Base-by-base conservation (phyloP, 345 rosid genomes). In the Euphorbia pulcherrima region DNA sequence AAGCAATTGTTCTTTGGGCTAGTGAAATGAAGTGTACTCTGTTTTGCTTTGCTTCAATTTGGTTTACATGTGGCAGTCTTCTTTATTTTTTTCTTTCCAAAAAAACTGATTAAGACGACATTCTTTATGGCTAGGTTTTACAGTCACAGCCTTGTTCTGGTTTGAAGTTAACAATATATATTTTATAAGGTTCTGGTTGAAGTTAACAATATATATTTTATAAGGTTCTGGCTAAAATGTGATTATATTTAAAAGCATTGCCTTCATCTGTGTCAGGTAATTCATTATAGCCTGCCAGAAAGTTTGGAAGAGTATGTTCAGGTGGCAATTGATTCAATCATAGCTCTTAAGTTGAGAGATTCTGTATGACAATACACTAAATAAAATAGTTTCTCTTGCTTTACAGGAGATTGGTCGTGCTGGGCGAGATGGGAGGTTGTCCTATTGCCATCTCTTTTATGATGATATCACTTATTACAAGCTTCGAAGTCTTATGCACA, bases 291-390 rank as follows among this genome's bases (percentile, higher is more conserved):
- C 74, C 14, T 94, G 79, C 99, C 99, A 75, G 96, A 89, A 82
- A 94, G 99, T 84, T 83, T 94, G 85, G 99, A 94, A 78, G 99
- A 89, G 85, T 94, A 91, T 73, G 95, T 91, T 69, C 99, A 94
- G 97, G 99, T 94, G 55, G 9, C 65, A 67, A 68, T 72, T 68
- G 74, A 47, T 40, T 73, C 72, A 53, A 69, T 2, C 54, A 59
- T 28, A 28, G 46, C 14, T 41, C 65, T 27, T 68, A 71, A 69
- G 44, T 27, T 40, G 18, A 71, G 57, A 68, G 63, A 5, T 41
- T 74, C 75, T 76, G 17, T 60, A 20, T 55, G 27, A 57, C 39
- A 26, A 21, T 59, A 55, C 51, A 62, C 57, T 62, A 14, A 68
- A 67, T 30, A 63, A 75, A 50, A 61, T 76, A 60, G 70, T 46